These are phyloP conservation scores for Lipomyces spencermartinsiae DNA, from an alignment of 805 yeast genomes.

Conservation along the genomic window DNA sequence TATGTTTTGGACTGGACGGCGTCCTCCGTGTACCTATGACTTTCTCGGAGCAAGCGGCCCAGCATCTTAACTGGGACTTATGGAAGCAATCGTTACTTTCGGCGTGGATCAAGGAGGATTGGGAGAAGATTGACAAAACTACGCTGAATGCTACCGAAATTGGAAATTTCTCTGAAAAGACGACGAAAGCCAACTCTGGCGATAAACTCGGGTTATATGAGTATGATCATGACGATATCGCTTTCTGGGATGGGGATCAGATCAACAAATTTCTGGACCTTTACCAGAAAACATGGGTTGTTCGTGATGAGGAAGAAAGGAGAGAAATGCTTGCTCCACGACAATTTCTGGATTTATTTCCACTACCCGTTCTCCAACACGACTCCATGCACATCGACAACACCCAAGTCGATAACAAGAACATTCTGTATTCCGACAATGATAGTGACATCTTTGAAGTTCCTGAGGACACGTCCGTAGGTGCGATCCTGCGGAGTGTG, in stretches of 20 bases:
- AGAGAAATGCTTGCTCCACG: conserved; percentile 19
- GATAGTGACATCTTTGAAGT: not conserved
- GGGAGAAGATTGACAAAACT: conserved; percentile 15
- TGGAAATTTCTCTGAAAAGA: conserved; percentile 22
- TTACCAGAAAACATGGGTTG: conserved; percentile 28
- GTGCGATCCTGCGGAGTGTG: not conserved
- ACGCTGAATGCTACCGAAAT: conserved; percentile 9
- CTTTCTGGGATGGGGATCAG: conserved; percentile 25
- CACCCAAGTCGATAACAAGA: conserved; percentile 1
- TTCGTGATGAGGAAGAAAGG: conserved; percentile 24
- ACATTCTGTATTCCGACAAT: conserved; percentile 7
- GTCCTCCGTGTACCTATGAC: conserved; percentile 15
- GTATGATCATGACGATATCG: conserved; percentile 19
- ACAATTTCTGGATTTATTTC: conserved; percentile 31
- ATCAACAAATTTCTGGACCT: conserved; percentile 26
- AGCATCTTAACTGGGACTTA: conserved; percentile 30
- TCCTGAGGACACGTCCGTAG: not conserved
- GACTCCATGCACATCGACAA: not conserved
- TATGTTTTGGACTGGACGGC: conserved; percentile 38
- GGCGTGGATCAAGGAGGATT: conserved; percentile 17
- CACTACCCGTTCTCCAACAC: conserved; percentile 2
- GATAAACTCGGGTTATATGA: conserved; percentile 9
- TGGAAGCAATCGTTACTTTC: conserved; percentile 22
- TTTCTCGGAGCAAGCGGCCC: conserved; percentile 30
- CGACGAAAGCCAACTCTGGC: conserved; percentile 1